Base-by-base conservation (phyloP, 2,329 filamentous ascomycete genomes). In the Fusarium lyarnte region DNA sequence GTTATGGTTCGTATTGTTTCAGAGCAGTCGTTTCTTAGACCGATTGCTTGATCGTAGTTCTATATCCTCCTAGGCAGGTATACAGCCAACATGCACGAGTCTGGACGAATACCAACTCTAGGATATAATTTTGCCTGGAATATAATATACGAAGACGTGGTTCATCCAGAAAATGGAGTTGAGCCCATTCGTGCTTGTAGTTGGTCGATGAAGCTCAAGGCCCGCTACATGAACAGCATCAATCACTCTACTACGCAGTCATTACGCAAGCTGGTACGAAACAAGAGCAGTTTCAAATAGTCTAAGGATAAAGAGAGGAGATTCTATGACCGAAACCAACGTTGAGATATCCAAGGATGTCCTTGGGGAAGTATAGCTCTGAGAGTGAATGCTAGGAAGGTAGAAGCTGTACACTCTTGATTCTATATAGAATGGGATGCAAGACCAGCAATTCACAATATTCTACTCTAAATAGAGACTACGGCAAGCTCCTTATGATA, bases 401-500 rank as follows among this genome's bases (percentile, higher is more conserved):
- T 2, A 25, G 11, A 35, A 10, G 17, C 5, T 25, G 16, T 5
- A 0, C 16, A 14, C 29, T 35, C 47, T 51, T 51, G 47, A 51
- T 51, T 51, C 16, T 51, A 21, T 8, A 14, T 14, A 25, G 6
- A 25, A 19, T 10, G 4, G 16, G 11, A 25, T 21, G 17, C 6
- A 35, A 16, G 31, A 6, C 6, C 8, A 11, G 21, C 7, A 23
- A 13, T 14, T 13, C 13, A 8, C 4, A 33, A 5, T 6, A 23
- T 8, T n/a, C 8, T 13, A 4, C 7, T 23, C 3, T 3, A 3
- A 16, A 17, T n/a, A 3, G 21, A 13, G 11, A 19, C 12, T 11
- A 1, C 1, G 4, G 1, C 0, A 3, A 47, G 8, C 4, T 47
- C 2, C 29, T 11, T 7, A 16, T 17, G 21, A 17, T 4, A n/a